These are phyloP conservation scores for Quercus bicolor DNA, from an alignment of 306 rosid species.

Conservation along the genomic window DNA sequence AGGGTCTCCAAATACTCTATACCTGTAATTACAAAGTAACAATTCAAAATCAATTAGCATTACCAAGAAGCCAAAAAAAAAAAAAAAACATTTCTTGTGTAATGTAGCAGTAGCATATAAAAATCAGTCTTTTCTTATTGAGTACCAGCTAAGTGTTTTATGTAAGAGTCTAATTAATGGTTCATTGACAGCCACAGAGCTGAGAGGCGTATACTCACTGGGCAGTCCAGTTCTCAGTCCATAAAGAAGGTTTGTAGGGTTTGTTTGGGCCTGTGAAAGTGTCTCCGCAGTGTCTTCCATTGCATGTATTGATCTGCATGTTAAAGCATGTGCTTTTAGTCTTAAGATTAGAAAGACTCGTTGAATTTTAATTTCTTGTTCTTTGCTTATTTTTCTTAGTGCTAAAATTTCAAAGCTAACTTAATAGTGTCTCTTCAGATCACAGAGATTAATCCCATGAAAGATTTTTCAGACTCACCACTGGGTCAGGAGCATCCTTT, in stretches of 20 bases:
- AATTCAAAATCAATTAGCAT: neutral
- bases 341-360: neutral
- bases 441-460: neutral
- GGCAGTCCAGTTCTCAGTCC: constrained; percentile 99
- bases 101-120: too few species aligned
- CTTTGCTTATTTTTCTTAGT: neutral
- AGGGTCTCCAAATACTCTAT: constrained; percentile 76
- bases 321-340: neutral
- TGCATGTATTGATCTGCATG: constrained; percentile 83
- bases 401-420: neutral
- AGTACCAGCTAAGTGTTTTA: neutral
- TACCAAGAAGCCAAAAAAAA: neutral
- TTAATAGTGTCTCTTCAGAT: neutral
- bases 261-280: constrained; percentile 88
- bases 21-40: constrained; percentile 48
- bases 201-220: constrained; percentile 48
- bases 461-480: constrained; percentile 44
- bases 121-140: neutral
- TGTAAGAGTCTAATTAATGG: neutral
- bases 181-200: neutral
- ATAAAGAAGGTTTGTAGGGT: constrained; percentile 70
- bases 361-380: neutral
- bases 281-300: constrained; percentile 98
- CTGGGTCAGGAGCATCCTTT: constrained; percentile 83
- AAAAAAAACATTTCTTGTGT: neutral